Evolutionary conservation across 805 yeast species (phyloP).

Genomic region (Metschnikowia sp.): DNA sequence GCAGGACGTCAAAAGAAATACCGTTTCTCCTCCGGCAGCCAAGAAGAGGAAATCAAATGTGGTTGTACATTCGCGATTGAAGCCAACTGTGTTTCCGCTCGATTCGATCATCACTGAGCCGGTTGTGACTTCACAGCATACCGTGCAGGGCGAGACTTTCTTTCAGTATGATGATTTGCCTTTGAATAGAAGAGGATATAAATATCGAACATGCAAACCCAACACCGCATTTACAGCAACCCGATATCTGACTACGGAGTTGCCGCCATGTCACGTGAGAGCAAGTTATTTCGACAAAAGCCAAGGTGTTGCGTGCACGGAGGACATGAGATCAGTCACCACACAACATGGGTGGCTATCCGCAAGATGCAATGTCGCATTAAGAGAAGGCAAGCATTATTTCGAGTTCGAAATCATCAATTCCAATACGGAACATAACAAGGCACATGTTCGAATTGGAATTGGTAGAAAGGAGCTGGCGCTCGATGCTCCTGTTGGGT

Average conservation of each 20-base stretch:
- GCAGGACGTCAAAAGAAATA: conserved; percentile 4
- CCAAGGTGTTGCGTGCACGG: conserved; percentile 43
- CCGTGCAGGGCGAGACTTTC: conserved; percentile 25
- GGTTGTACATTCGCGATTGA: conserved; percentile 32
- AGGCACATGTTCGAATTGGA: conserved; percentile 76
- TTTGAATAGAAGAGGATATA: conserved; percentile 71
- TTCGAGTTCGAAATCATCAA: conserved; percentile 67
- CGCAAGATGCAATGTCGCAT: conserved; percentile 66
- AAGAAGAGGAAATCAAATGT: conserved; percentile 30
- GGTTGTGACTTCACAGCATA: conserved; percentile 10
- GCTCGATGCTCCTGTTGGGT: conserved; percentile 93
- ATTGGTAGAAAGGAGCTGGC: conserved; percentile 82
- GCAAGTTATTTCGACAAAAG: conserved; percentile 69
- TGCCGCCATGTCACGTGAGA: conserved; percentile 60
- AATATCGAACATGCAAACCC: conserved; percentile 76
- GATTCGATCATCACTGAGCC: conserved; percentile 13
- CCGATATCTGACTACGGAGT: conserved; percentile 68
- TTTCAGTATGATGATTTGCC: conserved; percentile 73
- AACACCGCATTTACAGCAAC: conserved; percentile 54
- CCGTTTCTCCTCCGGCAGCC: conserved; percentile 9
- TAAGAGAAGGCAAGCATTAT: conserved; percentile 59
- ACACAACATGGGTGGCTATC: conserved; percentile 78
- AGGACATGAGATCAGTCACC: conserved; percentile 41
- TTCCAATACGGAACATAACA: conserved; percentile 45
- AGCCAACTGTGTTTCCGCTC: conserved; percentile 30